A percentile compares a stretch with the other conserved stretches of the same genome.
These are phyloP conservation scores for Quambalaria eucalypti DNA, from an alignment of 1,284 basidiomycete genomes.

Conservation along the genomic window DNA sequence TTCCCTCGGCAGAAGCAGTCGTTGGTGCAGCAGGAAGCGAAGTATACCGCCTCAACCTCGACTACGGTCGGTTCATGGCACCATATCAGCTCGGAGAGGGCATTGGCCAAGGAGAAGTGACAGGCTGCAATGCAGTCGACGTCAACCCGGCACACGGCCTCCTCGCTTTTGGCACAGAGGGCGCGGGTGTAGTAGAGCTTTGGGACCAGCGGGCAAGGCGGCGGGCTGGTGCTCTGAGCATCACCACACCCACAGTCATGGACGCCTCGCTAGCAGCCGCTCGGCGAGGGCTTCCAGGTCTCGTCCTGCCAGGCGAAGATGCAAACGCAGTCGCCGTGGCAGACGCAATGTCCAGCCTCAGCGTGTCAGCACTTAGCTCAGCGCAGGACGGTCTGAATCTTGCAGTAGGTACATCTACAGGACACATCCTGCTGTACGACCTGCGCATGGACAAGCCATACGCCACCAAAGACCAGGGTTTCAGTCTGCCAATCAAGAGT, in stretches of 20 bases:
- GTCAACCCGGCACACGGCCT: slow-evolving; percentile 89
- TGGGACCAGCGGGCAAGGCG: slow-evolving; percentile 86
- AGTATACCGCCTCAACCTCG: slow-evolving; percentile 86
- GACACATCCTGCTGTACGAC: slow-evolving; percentile 90
- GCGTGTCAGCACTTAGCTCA: slow-evolving; percentile 66
- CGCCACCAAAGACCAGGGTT: slow-evolving; percentile 91
- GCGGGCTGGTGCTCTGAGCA: slow-evolving; percentile 64
- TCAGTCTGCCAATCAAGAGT: slow-evolving; percentile 79
- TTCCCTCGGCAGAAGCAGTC: slow-evolving; percentile 70
- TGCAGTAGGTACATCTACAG: slow-evolving; percentile 86
- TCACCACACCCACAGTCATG: slow-evolving; percentile 56
- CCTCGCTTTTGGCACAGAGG: slow-evolving; percentile 75
- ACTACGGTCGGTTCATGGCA: slow-evolving; percentile 74
- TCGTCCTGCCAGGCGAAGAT: slow-evolving; percentile 14
- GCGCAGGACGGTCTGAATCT: slow-evolving; percentile 81
- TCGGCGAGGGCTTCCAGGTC: slow-evolving; percentile 43
- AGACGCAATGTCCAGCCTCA: slow-evolving; percentile 50
- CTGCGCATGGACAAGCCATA: slow-evolving; percentile 74
- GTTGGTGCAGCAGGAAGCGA: slow-evolving; percentile 70
- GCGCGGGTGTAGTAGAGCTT: slow-evolving; percentile 75
- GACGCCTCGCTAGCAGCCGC: slow-evolving; percentile 45
- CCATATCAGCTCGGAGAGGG: slow-evolving; percentile 32
- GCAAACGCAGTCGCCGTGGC: slow-evolving; percentile 35
- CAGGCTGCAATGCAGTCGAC: slow-evolving; percentile 83
- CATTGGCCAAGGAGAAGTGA: slow-evolving; percentile 50